Conservation (phyloP, 495 filamentous ascomycete genomes). For the Podospora bellae-mahoneyi region DNA sequence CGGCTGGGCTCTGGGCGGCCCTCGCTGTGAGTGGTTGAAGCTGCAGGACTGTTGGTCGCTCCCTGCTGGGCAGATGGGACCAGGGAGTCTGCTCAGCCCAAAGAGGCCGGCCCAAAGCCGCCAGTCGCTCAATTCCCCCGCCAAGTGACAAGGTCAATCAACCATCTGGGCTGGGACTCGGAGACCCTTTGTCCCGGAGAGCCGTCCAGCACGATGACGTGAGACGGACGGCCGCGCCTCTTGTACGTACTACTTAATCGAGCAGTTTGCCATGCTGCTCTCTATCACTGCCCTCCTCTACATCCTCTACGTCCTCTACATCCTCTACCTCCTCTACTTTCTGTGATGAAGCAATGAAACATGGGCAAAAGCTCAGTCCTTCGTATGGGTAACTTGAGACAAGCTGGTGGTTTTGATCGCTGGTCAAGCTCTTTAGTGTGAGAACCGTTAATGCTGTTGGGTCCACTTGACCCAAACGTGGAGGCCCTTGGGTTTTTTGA, state of each 20-base stretch:
- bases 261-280: background rate
- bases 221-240: background rate
- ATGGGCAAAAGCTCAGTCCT: background rate
- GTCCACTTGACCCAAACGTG: background rate
- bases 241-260: background rate
- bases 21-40: background rate
- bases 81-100: background rate
- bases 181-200: slow-evolving; percentile 9
- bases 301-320: too few species aligned
- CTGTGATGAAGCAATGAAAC: background rate
- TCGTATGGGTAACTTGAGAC: background rate
- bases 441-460: background rate
- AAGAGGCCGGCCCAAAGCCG: background rate
- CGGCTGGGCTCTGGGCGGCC: background rate
- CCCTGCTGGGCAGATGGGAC: background rate
- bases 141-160: slow-evolving; percentile 9
- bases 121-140: background rate
- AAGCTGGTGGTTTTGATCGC: background rate
- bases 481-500: background rate
- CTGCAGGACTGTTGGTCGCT: background rate
- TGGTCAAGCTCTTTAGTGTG: background rate
- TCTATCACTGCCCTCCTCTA: background rate
- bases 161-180: slow-evolving; percentile 2
- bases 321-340: too few species aligned
- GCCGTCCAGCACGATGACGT: slow-evolving; percentile 3